These are phyloP conservation scores for Monilinia vaccinii-corymbosi DNA, from an alignment of 2,329 filamentous ascomycete genomes.

Conservation along the genomic window DNA sequence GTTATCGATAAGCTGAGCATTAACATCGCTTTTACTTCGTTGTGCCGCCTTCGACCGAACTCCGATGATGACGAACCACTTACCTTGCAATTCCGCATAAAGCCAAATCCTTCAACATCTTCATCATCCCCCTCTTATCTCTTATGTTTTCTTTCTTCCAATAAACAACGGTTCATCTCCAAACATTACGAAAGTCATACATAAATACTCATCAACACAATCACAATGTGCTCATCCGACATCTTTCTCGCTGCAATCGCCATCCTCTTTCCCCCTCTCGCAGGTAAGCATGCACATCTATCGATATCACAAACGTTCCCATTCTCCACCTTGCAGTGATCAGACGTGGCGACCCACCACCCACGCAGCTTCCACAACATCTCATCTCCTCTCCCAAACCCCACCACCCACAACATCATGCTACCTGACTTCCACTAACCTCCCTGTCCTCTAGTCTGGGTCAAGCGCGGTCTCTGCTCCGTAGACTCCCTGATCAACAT, in stretches of 20 bases:
- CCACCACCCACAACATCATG: not conserved
- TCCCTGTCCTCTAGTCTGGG: conserved; percentile 62
- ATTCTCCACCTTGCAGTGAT: not conserved
- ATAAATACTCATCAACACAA: not conserved
- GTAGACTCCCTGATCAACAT: conserved; percentile 94
- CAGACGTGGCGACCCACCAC: not conserved
- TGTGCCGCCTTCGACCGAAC: not conserved
- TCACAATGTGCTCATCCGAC: conserved; percentile 49
- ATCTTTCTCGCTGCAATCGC: conserved; percentile 57
- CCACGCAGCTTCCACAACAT: too few relatives aligned
- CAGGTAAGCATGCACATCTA: conserved; percentile 50
- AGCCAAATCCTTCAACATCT: not conserved
- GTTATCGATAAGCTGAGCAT: conserved; percentile 4
- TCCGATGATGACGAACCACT: conserved; percentile 4
- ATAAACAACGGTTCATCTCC: not conserved
- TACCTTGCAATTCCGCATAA: not conserved
- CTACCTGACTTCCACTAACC: not conserved
- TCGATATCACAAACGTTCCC: not conserved
- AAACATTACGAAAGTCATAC: not conserved
- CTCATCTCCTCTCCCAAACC: not conserved
- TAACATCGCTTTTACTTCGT: too few relatives aligned
- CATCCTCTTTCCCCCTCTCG: conserved; percentile 55
- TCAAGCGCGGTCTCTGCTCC: conserved; percentile 88
- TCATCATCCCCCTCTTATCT: not conserved
- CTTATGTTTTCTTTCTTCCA: too few relatives aligned